phyloP scores from a whole-genome alignment of 2,329 filamentous ascomycete species.

The Xylariaceae sp. region DNA sequence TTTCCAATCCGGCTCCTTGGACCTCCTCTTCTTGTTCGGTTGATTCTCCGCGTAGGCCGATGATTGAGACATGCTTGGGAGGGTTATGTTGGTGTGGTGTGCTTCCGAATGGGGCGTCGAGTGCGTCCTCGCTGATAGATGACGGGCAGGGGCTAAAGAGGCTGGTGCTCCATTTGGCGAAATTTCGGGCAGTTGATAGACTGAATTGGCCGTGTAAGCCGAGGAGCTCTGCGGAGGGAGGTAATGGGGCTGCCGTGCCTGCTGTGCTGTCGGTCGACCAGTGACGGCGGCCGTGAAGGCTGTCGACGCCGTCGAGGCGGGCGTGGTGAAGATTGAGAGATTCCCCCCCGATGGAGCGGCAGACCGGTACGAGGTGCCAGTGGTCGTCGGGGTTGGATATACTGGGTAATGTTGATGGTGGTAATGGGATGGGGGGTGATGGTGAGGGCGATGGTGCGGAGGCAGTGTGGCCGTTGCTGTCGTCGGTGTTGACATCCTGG shows the following conservation, averaged over 20 bases:
- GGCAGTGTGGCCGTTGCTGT: constrained; percentile 69
- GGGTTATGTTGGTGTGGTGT: constrained; percentile 34
- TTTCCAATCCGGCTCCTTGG: constrained; percentile 68
- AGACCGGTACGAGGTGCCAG: constrained; percentile 39
- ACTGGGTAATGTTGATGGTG: constrained; percentile 52
- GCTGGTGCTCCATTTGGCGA: constrained; percentile 34
- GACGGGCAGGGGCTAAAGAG: constrained; percentile 30
- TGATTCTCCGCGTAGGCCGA: constrained; percentile 27
- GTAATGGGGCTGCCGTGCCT: constrained; percentile 4
- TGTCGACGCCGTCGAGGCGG: constrained; percentile 35
- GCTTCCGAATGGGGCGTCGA: constrained; percentile 31
- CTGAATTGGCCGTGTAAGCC: constrained; percentile 24
- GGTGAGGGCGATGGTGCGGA: constrained; percentile 57
- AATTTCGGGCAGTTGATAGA: constrained; percentile 20
- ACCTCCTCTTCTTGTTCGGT: constrained; percentile 49
- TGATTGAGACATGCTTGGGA: constrained; percentile 27
- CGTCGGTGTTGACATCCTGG: constrained; percentile 73
- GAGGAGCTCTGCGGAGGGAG: constrained; percentile 18
- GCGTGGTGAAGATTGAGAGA: constrained; percentile 36
- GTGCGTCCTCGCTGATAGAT: constrained; percentile 30
- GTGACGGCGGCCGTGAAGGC: constrained; percentile 25
- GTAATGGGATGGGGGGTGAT: constrained; percentile 56
- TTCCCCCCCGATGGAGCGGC: constrained; percentile 20
- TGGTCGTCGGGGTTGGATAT: constrained; percentile 23
- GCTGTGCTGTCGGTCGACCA: constrained; percentile 28